A percentile compares a stretch with the other conserved stretches of the same genome.
Evolutionary conservation across 805 yeast species (phyloP).

Genomic region (Candida morakotiae): DNA sequence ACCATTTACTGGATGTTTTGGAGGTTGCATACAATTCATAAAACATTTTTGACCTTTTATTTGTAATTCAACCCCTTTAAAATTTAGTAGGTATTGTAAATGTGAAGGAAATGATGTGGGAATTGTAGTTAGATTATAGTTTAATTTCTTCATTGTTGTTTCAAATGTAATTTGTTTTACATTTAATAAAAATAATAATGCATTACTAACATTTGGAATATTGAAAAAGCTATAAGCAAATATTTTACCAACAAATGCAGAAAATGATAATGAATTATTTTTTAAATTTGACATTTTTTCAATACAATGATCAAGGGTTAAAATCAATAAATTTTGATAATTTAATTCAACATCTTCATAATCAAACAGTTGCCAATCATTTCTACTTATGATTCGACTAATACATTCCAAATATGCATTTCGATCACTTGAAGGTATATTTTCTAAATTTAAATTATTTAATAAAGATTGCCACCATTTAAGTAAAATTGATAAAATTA

Average conservation of each 20-base stretch:
- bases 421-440: slow-evolving; percentile 39
- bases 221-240: slow-evolving; percentile 60
- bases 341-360: slow-evolving; percentile 21
- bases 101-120: slow-evolving; percentile 22
- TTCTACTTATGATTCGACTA: slow-evolving; percentile 44
- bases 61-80: slow-evolving; percentile 27
- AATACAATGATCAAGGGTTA: slow-evolving; percentile 52
- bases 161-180: slow-evolving; percentile 47
- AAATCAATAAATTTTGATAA: slow-evolving; percentile 36
- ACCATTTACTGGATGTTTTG: slow-evolving; percentile 42
- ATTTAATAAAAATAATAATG: slow-evolving; percentile 52
- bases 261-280: slow-evolving; percentile 48
- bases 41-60: slow-evolving; percentile 20
- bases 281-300: slow-evolving; percentile 44
- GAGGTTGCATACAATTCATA: slow-evolving; percentile 36
- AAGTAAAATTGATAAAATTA: slow-evolving; percentile 29
- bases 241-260: slow-evolving; percentile 68
- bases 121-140: not conserved
- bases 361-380: slow-evolving; percentile 36
- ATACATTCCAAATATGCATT: slow-evolving; percentile 51
- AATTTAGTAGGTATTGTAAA: slow-evolving; percentile 27
- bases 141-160: slow-evolving; percentile 7
- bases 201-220: slow-evolving; percentile 50
- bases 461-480: slow-evolving; percentile 54
- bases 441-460: slow-evolving; percentile 7